Percentiles rank a stretch among this genome's conserved stretches.
phyloP scores from a whole-genome alignment of 163 green algal species.

The Prototheca cutis region DNA sequence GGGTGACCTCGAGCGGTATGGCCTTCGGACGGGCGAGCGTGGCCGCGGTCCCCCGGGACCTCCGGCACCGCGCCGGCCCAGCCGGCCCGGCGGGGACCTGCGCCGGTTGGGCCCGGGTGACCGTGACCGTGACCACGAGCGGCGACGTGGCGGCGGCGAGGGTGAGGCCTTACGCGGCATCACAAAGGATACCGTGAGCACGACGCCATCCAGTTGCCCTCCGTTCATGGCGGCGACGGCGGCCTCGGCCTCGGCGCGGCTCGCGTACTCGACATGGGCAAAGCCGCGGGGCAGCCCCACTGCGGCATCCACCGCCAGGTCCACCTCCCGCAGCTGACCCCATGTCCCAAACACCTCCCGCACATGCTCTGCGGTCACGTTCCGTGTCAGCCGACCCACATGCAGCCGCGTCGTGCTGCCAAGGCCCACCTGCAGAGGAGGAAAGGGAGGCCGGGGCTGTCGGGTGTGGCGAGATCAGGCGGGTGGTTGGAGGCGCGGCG shows the following conservation, averaged over 20 bases:
- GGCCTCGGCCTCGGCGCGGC: conserved; percentile 45
- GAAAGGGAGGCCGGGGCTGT: no score
- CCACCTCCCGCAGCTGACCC: conserved; percentile 43
- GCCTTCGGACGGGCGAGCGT: not conserved
- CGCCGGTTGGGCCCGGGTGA: no score
- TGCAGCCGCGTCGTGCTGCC: conserved; percentile 31
- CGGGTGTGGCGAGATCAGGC: no score
- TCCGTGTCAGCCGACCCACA: conserved; percentile 69
- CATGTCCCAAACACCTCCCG: conserved; percentile 70
- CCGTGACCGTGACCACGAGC: no score
- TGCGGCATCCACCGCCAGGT: conserved; percentile 58
- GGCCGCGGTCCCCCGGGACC: not conserved
- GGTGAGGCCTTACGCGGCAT: not conserved
- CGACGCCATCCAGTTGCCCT: conserved; percentile 74
- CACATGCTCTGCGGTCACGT: conserved; percentile 67
- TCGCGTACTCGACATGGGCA: conserved; percentile 66
- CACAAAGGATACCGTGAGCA: conserved; percentile 32
- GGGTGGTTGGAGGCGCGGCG: no score
- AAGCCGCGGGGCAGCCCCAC: conserved; percentile 65
- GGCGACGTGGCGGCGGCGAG: not conserved
- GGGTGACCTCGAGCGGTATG: no score
- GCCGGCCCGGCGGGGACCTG: no score
- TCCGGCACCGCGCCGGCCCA: no score
- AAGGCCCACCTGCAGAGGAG: no score
- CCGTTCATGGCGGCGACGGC: conserved; percentile 69